Percentiles rank a stretch among this genome's conserved stretches.
Conservation (phyloP, 495 filamentous ascomycete genomes). For the Sordaria brevicollis region DNA sequence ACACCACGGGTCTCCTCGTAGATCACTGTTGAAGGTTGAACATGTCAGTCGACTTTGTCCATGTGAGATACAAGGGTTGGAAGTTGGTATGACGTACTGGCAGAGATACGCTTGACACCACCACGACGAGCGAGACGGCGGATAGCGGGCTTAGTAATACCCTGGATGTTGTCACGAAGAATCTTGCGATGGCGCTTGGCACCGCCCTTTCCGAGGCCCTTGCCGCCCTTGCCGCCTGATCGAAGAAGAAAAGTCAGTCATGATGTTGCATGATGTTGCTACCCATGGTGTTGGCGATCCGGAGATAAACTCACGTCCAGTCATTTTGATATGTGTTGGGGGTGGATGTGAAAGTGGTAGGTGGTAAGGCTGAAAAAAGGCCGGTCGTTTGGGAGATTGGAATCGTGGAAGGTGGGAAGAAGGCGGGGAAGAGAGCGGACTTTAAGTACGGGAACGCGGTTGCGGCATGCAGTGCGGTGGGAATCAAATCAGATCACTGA, state of each 20-base stretch:
- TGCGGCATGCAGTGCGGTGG: slow-evolving; percentile 17
- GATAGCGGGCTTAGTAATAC: slow-evolving; percentile 99
- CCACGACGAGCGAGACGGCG: slow-evolving; percentile 99
- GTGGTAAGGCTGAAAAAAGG: slow-evolving; percentile 9
- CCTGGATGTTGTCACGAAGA: slow-evolving; percentile 98
- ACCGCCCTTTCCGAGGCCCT: slow-evolving; percentile 79
- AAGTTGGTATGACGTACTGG: slow-evolving; percentile 48
- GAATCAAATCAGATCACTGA: slow-evolving; percentile 36
- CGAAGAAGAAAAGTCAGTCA: slow-evolving; percentile 17
- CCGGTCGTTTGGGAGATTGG: slow-evolving; percentile 2
- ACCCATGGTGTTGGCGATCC: slow-evolving; percentile 8
- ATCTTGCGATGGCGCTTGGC: slow-evolving; percentile 99
- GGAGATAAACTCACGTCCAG: slow-evolving; percentile 77
- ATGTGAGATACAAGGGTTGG: not conserved
- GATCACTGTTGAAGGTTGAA: slow-evolving; percentile 49
- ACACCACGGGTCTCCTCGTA: slow-evolving; percentile 99
- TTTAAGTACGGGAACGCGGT: slow-evolving; percentile 32
- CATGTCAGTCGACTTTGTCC: slow-evolving; percentile 21
- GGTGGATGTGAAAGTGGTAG: slow-evolving; percentile 8
- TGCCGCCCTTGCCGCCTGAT: slow-evolving; percentile 83
- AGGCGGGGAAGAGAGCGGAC: slow-evolving; percentile 35
- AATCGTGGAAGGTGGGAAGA: slow-evolving; percentile 20
- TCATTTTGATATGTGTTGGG: slow-evolving; percentile 50
- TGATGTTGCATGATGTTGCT: slow-evolving; percentile 7
- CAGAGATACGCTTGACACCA: slow-evolving; percentile 99